Conservation (phyloP, 345 rosid genomes). For the Eucalyptus coolabah region DNA sequence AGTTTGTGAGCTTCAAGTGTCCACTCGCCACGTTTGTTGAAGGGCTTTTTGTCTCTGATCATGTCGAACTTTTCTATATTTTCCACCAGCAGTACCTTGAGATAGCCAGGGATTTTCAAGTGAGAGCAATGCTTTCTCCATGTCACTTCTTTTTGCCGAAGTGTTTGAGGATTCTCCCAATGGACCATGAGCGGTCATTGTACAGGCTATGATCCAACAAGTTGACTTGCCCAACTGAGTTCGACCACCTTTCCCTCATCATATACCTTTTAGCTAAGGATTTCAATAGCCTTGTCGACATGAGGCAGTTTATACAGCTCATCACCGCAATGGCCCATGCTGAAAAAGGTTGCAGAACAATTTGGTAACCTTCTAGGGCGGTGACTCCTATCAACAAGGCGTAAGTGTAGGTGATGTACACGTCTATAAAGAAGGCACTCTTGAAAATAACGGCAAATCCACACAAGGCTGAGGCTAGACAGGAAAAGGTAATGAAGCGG, state of each 20-base stretch:
- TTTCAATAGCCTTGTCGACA: background rate
- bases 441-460: background rate
- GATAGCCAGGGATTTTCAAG: background rate
- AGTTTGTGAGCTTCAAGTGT: background rate
- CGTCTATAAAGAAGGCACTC: background rate
- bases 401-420: conserved; percentile 10
- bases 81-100: background rate
- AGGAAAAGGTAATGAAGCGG: background rate
- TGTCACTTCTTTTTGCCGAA: background rate
- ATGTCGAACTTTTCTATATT: background rate
- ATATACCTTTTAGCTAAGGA: background rate
- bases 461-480: background rate
- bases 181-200: no score
- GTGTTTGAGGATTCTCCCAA: background rate
- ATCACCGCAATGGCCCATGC: background rate
- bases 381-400: conserved; percentile 15
- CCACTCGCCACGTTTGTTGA: background rate
- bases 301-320: background rate
- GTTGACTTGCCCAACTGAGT: background rate
- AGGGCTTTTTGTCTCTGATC: background rate
- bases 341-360: background rate
- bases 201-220: background rate
- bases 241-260: background rate
- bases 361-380: conserved; percentile 4
- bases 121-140: background rate